Percentiles rank a stretch among this genome's conserved stretches.
These are phyloP conservation scores for Chytriomyces confervae DNA, from an alignment of 192 early-diverging fungal genomes.

Conservation along the genomic window DNA sequence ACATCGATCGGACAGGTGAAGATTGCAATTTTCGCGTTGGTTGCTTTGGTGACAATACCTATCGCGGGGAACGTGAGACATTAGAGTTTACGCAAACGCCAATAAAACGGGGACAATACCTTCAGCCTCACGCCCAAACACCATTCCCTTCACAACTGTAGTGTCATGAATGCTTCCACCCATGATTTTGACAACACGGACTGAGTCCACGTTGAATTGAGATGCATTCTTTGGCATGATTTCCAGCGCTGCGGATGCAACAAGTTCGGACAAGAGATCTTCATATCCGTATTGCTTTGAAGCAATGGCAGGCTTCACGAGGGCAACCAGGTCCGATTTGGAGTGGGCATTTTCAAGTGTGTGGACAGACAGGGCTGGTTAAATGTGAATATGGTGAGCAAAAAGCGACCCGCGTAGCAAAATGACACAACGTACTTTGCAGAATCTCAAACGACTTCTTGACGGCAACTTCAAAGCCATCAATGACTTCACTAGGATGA, in stretches of 20 bases:
- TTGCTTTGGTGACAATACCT: conserved; percentile 71
- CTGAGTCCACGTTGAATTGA: conserved; percentile 93
- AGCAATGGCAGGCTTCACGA: conserved; percentile 78
- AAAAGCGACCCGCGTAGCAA: neutral
- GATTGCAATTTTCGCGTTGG: conserved; percentile 90
- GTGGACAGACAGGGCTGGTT: conserved; percentile 71
- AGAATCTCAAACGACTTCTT: conserved; percentile 83
- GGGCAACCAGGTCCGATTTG: conserved; percentile 72
- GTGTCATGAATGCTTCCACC: conserved; percentile 90
- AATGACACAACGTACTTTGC: conserved; percentile 62
- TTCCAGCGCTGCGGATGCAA: conserved; percentile 81
- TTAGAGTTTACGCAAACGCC: neutral
- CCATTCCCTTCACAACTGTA: conserved; percentile 93
- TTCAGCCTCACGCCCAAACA: conserved; percentile 92
- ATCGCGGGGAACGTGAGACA: conserved; percentile 7
- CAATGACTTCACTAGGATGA: conserved; percentile 91
- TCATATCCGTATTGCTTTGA: conserved; percentile 98
- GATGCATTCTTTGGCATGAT: conserved; percentile 89
- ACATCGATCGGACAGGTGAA: conserved; percentile 94
- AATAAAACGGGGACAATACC: conserved; percentile 48
- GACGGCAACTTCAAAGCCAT: conserved; percentile 89
- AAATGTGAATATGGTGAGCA: neutral
- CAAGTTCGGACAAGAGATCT: conserved; percentile 79
- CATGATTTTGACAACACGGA: conserved; percentile 97
- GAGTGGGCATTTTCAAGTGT: conserved; percentile 51